Evolutionary conservation across 2,329 filamentous ascomycete genomes (phyloP).

Genomic region (Cladorrhinum sp.): DNA sequence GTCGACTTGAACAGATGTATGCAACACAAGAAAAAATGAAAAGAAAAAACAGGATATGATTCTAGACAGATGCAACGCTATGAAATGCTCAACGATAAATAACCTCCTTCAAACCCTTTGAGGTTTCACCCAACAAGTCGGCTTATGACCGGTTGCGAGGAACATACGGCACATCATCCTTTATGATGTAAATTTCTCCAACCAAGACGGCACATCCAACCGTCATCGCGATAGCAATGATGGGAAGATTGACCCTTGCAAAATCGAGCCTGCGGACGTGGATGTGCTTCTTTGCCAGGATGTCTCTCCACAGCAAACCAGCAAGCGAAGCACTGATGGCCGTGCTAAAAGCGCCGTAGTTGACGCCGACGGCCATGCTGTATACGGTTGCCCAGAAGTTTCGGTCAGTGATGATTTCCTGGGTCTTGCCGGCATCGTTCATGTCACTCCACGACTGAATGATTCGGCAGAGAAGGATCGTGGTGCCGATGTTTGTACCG

Average conservation of each 20-base stretch:
- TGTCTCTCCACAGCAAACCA: slow-evolving; percentile 70
- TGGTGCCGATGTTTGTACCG: slow-evolving; percentile 73
- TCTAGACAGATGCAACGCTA: no score
- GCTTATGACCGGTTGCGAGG: no score
- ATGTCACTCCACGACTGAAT: slow-evolving; percentile 67
- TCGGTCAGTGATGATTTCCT: slow-evolving; percentile 54
- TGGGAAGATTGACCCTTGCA: slow-evolving; percentile 65
- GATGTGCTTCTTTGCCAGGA: slow-evolving; percentile 66
- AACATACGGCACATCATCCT: slow-evolving; percentile 28
- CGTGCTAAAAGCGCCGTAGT: slow-evolving; percentile 71
- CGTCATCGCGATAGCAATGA: slow-evolving; percentile 66
- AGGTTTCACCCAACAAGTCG: no score
- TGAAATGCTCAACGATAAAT: no score
- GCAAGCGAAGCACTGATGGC: slow-evolving; percentile 71
- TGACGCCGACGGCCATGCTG: slow-evolving; percentile 70
- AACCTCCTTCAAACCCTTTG: no score
- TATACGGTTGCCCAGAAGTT: slow-evolving; percentile 74
- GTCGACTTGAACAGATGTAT: no score
- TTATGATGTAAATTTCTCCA: slow-evolving; percentile 61
- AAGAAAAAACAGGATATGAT: no score
- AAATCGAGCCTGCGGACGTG: slow-evolving; percentile 62
- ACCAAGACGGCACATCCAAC: slow-evolving; percentile 61
- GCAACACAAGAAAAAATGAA: no score
- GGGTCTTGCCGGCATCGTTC: slow-evolving; percentile 39
- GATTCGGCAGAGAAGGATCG: slow-evolving; percentile 68